Percentiles rank a stretch among this genome's conserved stretches.
Conservation (phyloP, 169 alveolate genomes). For the Plasmodium cynomolgi region DNA sequence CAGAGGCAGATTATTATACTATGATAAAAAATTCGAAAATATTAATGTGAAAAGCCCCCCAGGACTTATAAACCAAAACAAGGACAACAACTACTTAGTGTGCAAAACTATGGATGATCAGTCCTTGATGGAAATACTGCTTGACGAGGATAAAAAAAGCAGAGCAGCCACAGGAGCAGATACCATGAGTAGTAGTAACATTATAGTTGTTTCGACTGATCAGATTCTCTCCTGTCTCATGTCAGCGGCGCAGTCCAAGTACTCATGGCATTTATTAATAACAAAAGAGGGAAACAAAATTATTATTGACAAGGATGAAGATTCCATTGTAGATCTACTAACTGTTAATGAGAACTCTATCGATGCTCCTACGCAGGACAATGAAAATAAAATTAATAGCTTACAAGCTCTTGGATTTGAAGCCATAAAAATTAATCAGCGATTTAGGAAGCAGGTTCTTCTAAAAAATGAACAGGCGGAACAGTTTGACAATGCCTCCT, state of each 20-base stretch:
- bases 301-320: slow-evolving; percentile 91
- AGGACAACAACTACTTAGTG: slow-evolving; percentile 44
- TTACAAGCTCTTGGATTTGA: slow-evolving; percentile 91
- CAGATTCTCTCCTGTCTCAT: slow-evolving; percentile 90
- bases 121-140: slow-evolving; percentile 38
- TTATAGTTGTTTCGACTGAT: slow-evolving; percentile 91
- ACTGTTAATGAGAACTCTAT: slow-evolving; percentile 93
- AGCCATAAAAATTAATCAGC: slow-evolving; percentile 91
- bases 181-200: slow-evolving; percentile 68
- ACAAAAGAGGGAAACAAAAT: slow-evolving; percentile 90
- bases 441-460: slow-evolving; percentile 88
- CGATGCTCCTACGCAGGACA: slow-evolving; percentile 93
- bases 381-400: slow-evolving; percentile 90
- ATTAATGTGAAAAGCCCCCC: slow-evolving; percentile 87
- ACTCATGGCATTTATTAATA: slow-evolving; percentile 92
- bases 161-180: slow-evolving; percentile 55
- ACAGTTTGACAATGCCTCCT: slow-evolving; percentile 82
- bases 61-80: slow-evolving; percentile 41
- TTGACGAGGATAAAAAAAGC: slow-evolving; percentile 25
- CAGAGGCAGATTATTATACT: slow-evolving; percentile 89
- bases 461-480: slow-evolving; percentile 80
- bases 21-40: slow-evolving; percentile 88
- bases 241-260: slow-evolving; percentile 92
- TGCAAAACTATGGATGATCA: slow-evolving; percentile 58
- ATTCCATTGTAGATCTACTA: slow-evolving; percentile 91